Percentiles rank a stretch among this genome's conserved stretches.
Conservation (phyloP, 2,329 filamentous ascomycete species). For the Alternaria alternata region DNA sequence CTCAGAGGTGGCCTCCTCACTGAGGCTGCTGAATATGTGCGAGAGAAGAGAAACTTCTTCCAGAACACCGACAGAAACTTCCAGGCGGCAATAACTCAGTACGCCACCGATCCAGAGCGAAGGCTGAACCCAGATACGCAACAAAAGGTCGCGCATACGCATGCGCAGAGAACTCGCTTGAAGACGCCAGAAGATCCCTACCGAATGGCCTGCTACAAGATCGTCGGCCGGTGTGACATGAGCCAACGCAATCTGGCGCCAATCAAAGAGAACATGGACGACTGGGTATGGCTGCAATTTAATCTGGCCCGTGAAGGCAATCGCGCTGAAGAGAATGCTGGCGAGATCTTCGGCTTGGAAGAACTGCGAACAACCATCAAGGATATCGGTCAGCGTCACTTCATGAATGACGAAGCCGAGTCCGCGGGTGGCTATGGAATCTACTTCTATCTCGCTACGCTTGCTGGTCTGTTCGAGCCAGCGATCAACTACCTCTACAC, state of each 20-base stretch:
- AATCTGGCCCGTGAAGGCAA: constrained; percentile 68
- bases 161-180: constrained; percentile 82
- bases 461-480: constrained; percentile 93
- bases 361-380: constrained; percentile 80
- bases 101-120: constrained; percentile 77
- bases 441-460: constrained; percentile 90
- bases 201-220: constrained; percentile 96
- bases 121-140: constrained; percentile 81
- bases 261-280: constrained; percentile 68
- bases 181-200: constrained; percentile 92
- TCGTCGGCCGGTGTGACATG: constrained; percentile 81
- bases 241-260: constrained; percentile 64
- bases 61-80: constrained; percentile 91
- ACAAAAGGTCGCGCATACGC: constrained; percentile 88
- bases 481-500: constrained; percentile 90
- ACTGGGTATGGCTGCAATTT: constrained; percentile 74
- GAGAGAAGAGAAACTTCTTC: constrained; percentile 82
- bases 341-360: constrained; percentile 68
- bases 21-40: constrained; percentile 88
- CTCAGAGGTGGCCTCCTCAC: constrained; percentile 82
- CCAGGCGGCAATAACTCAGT: constrained; percentile 84
- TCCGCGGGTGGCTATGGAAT: constrained; percentile 83
- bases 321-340: constrained; percentile 67
- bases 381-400: constrained; percentile 91
- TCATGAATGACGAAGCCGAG: constrained; percentile 81